These are phyloP conservation scores for Aspergillus coremiiformis DNA, from an alignment of 495 filamentous ascomycete genomes.

Conservation along the genomic window DNA sequence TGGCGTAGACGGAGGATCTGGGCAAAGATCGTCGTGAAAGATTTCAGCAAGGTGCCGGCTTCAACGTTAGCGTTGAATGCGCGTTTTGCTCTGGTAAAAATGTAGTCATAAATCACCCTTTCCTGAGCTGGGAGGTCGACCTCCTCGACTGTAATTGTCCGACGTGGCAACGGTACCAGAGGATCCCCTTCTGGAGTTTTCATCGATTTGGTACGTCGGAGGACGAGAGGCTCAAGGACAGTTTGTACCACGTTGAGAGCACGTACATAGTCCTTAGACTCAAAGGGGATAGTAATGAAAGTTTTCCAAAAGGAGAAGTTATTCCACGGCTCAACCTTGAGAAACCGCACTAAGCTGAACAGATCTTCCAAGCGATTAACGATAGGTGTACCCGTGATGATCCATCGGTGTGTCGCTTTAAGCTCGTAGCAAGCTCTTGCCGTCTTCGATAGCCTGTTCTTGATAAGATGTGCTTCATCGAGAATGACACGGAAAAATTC, in stretches of 20 bases:
- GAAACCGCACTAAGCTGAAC: constrained; percentile 88
- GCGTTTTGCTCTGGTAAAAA: constrained; percentile 73
- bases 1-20: constrained; percentile 93
- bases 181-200: constrained; percentile 85
- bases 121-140: constrained; percentile 78
- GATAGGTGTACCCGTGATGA: constrained; percentile 90
- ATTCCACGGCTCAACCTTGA: constrained; percentile 92
- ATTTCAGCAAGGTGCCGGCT: constrained; percentile 85
- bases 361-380: constrained; percentile 94
- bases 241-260: constrained; percentile 96
- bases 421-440: constrained; percentile 90
- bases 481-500: constrained; percentile 92
- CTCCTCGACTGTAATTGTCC: constrained; percentile 72
- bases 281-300: constrained; percentile 95
- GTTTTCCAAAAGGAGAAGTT: constrained; percentile 99
- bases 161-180: constrained; percentile 77
- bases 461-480: constrained; percentile 91
- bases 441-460: constrained; percentile 83
- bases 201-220: constrained; percentile 95
- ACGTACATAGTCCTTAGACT: constrained; percentile 85
- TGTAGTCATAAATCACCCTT: constrained; percentile 83
- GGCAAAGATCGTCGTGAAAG: constrained; percentile 92
- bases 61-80: constrained; percentile 80
- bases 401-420: constrained; percentile 80
- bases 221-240: constrained; percentile 89